Evolutionary conservation across 805 yeast genomes (phyloP).

Genomic region (Candida chilensis): DNA sequence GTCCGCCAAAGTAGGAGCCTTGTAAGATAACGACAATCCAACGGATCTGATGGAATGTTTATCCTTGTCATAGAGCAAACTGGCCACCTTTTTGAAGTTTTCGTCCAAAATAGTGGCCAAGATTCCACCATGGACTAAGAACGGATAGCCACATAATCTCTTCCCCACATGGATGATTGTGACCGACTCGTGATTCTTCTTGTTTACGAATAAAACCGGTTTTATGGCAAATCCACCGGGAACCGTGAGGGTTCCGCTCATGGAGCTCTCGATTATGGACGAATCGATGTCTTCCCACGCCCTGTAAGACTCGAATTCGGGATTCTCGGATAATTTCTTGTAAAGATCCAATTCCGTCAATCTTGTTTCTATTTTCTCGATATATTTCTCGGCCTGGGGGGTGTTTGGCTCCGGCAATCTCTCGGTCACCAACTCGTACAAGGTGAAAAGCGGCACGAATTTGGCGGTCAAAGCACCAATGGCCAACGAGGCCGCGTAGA

Average conservation of each 20-base stretch:
- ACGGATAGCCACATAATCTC: slow-evolving; percentile 78
- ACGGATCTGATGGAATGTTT: slow-evolving; percentile 42
- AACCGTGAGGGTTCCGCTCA: slow-evolving; percentile 47
- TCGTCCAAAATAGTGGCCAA: slow-evolving; percentile 77
- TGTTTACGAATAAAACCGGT: slow-evolving; percentile 60
- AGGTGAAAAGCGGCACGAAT: slow-evolving; percentile 18
- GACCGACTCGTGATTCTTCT: slow-evolving; percentile 46
- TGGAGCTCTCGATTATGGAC: slow-evolving; percentile 18
- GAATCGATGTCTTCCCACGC: slow-evolving; percentile 38
- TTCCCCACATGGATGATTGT: slow-evolving; percentile 73
- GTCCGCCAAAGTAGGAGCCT: slow-evolving; percentile 68
- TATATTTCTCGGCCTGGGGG: slow-evolving; percentile 10
- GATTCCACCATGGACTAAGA: slow-evolving; percentile 83
- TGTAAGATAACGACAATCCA: slow-evolving; percentile 42
- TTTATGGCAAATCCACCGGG: slow-evolving; percentile 78
- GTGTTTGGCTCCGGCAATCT: slow-evolving; percentile 10
- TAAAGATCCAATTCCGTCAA: slow-evolving; percentile 43
- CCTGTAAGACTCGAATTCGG: slow-evolving; percentile 23
- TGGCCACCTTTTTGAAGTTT: slow-evolving; percentile 46
- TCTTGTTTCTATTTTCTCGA: slow-evolving; percentile 31
- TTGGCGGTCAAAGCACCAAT: slow-evolving; percentile 23
- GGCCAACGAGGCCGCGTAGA: slow-evolving; percentile 13
- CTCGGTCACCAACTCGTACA: slow-evolving; percentile 13
- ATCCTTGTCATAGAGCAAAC: no score
- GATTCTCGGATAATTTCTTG: slow-evolving; percentile 29